Conservation (phyloP, 129 eudicot genomes). For the Apium graveolens region DNA sequence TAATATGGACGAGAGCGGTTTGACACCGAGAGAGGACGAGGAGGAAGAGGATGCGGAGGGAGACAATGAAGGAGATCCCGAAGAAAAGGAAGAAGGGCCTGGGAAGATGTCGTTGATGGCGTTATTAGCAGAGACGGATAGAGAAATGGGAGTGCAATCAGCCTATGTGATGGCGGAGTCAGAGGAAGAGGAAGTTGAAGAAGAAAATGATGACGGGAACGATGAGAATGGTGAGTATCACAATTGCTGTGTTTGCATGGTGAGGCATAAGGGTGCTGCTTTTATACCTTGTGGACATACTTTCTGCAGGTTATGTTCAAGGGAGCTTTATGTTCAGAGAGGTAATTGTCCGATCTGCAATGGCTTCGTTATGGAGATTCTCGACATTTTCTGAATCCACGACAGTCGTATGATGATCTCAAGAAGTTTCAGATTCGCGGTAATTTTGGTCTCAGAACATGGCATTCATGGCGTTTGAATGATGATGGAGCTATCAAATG, state of each 20-base stretch:
- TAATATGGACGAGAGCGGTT: neutral
- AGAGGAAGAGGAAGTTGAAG: conserved; percentile 31
- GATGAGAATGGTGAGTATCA: conserved; percentile 35
- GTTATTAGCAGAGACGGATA: conserved; percentile 56
- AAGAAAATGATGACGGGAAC: conserved; percentile 12
- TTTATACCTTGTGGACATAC: conserved; percentile 94
- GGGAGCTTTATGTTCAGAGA: conserved; percentile 47
- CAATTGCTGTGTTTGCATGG: conserved; percentile 81
- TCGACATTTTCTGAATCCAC: conserved; percentile 68
- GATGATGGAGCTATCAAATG: neutral
- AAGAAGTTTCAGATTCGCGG: neutral
- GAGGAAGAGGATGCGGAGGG: conserved; percentile 4
- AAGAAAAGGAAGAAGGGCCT: conserved; percentile 15
- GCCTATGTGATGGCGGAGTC: conserved; percentile 17
- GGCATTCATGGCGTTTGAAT: neutral
- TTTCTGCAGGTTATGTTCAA: too few relatives aligned
- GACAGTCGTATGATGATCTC: neutral
- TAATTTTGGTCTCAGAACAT: neutral
- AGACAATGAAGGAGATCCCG: conserved; percentile 6
- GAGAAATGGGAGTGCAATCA: conserved; percentile 48
- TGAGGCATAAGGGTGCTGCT: conserved; percentile 91
- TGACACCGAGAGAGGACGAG: neutral
- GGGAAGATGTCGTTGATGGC: conserved; percentile 82
- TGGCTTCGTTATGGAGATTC: conserved; percentile 70
- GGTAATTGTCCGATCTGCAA: conserved; percentile 90